Evolutionary conservation across 129 eudicot genomes (phyloP), one percentile per base, ranked within the genome.

Genomic region (Tanacetum coccineum): DNA sequence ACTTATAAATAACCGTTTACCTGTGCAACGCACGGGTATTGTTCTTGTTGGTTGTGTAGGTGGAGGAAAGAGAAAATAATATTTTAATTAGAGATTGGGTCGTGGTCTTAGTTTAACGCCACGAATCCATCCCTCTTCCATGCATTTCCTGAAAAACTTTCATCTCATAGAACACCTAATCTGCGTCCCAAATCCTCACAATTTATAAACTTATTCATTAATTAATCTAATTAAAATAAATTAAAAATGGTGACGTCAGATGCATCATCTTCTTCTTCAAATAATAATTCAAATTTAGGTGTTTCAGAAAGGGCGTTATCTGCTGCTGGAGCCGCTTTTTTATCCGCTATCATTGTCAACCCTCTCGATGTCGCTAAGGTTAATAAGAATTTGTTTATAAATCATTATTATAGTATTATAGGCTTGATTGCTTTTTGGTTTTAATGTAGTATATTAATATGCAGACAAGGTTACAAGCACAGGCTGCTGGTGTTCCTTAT

Each of bases 281-380:
- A n/a, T n/a, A 62, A 81, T 15, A 87, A 85, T 57, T 67, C 67
- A 28, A 51, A 59, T 52, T 73, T 85, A 21, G 21, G 62, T 46
- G 80, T 85, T 7, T 53, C 64, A 3, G 93, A 85, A 44, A 76
- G 97, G 73, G 87, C 96, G 0, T 63, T 91, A 15, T 81, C 97
- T 3, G 97, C 97, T 44, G 90, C 94, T 42, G 94, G 88, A 9
- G 90, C 97, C 51, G 95, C 97, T 60, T 68, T 87, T 51, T 68
- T 91, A 63, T 91, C 97, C 14, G 97, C 97, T 21, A 57, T 87
- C 72, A 60, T 91, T 61, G 93, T 87, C 44, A 91, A 91, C 73
- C 97, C 96, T 53, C 97, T 91, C 50, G 97, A 91, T 72, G 96
- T 91, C 70, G 97, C 83, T 11, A 91, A 91, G 96, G 97, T n/a